Evolutionary conservation across 2,329 filamentous ascomycete genomes (phyloP).

Genomic region (Talaromyces sp.): DNA sequence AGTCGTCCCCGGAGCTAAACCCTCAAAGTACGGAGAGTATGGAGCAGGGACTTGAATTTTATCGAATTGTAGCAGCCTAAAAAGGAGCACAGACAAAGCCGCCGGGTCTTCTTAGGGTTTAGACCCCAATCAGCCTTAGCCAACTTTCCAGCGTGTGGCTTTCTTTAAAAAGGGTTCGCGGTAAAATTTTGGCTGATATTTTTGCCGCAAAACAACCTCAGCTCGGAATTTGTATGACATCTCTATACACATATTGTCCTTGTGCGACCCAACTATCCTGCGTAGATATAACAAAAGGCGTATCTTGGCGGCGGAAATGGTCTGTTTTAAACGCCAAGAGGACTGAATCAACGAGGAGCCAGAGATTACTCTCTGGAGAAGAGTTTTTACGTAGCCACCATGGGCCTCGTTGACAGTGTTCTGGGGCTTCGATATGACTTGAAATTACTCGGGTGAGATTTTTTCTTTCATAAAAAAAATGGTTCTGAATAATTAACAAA

Average conservation of each 20-base stretch:
- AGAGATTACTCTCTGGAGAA: background rate
- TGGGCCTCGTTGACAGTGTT: background rate
- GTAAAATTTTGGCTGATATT: background rate
- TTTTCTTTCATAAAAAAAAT: background rate
- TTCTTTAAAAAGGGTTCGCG: background rate
- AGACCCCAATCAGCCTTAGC: background rate
- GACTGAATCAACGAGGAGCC: background rate
- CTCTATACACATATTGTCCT: background rate
- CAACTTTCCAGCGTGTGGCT: background rate
- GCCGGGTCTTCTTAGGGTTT: background rate
- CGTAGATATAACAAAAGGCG: background rate
- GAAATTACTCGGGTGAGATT: background rate
- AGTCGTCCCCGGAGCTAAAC: background rate
- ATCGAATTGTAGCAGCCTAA: background rate
- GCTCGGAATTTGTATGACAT: background rate
- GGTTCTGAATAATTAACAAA: background rate
- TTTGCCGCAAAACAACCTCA: background rate
- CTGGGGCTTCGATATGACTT: background rate
- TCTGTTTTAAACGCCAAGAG: background rate
- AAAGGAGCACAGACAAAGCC: background rate
- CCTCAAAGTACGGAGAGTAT: background rate
- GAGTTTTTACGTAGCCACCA: background rate
- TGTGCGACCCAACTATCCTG: background rate
- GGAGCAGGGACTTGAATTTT: background rate
- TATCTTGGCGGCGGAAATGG: background rate